Percentiles rank a stretch among this genome's conserved stretches.
phyloP scores from a whole-genome alignment of 1,139 yeast species.

The Candida freyschussii region DNA sequence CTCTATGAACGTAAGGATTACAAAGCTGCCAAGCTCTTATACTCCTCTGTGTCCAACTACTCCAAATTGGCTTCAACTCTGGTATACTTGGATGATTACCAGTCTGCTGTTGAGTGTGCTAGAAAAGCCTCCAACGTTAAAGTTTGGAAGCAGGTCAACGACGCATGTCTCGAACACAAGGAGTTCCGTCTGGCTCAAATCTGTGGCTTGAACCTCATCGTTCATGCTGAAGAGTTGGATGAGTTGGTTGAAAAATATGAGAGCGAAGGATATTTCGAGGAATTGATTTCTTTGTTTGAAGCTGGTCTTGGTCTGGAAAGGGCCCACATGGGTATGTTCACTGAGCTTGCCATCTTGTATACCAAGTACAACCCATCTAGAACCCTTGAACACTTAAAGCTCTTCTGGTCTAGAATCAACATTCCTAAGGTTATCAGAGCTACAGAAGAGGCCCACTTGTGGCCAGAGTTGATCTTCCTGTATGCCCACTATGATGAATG shows the following conservation, averaged over 20 bases:
- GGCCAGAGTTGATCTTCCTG: slow-evolving; percentile 94
- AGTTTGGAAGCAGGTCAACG: slow-evolving; percentile 97
- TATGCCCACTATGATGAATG: slow-evolving; percentile 98
- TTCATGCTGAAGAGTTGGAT: slow-evolving; percentile 95
- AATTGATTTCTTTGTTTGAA: slow-evolving; percentile 86
- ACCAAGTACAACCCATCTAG: slow-evolving; percentile 86
- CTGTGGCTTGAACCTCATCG: slow-evolving; percentile 94
- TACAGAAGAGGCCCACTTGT: slow-evolving; percentile 87
- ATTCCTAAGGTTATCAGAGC: slow-evolving; percentile 97
- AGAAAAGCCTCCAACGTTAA: slow-evolving; percentile 92
- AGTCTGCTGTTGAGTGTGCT: slow-evolving; percentile 97
- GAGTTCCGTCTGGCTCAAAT: slow-evolving; percentile 97
- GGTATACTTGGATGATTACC: slow-evolving; percentile 88
- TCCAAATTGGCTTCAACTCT: slow-evolving; percentile 93
- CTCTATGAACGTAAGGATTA: slow-evolving; percentile 78
- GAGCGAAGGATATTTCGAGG: slow-evolving; percentile 85
- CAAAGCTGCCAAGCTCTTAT: slow-evolving; percentile 89
- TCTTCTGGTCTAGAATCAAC: slow-evolving; percentile 97
- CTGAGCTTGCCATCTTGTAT: slow-evolving; percentile 88
- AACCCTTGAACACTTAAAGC: slow-evolving; percentile 93
- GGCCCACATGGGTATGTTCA: slow-evolving; percentile 99
- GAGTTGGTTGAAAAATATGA: slow-evolving; percentile 87
- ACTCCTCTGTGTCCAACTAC: slow-evolving; percentile 84
- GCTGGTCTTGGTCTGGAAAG: slow-evolving; percentile 95
- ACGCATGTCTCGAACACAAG: slow-evolving; percentile 91